Base-by-base conservation (phyloP, 768 basidiomycete genomes). In the Coprinellus micaceus region DNA sequence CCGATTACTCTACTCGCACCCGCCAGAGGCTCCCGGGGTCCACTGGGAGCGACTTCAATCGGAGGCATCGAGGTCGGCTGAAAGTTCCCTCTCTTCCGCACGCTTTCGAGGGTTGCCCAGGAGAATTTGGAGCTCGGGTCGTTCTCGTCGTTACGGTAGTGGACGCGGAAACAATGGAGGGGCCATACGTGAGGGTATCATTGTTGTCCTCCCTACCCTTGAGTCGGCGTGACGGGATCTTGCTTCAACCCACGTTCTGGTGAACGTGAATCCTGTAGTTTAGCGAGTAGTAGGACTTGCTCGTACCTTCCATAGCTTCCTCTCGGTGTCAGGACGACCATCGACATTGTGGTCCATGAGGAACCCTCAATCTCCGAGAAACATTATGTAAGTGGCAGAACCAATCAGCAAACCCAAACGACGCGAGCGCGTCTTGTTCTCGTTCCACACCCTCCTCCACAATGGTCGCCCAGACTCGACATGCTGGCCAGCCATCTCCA, bases 381-480 rank as follows among this genome's bases (percentile, higher is more conserved):
- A 21, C 17, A 43, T 22, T 19, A 43, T 7, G 17, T 17, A 6
- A 19, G 17, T 43, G 41, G 41, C 41, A 17, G 41, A 43, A 19
- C 6, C 17, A 43, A n/a, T 50, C 28, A 59, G 71, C 71, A 75
- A 71, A 59, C 62, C 59, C 67, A 77, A 75, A 78, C 74, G 78
- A 75, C 74, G 74, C 77, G 74, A 71, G 69, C 60, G 47, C 52
- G 49, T 28, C 52, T 54, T 52, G 53, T 59, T 58, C 54, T 63
- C 58, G 57, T 52, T 61, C 47, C 58, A 50, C 19, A 52, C 49
- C 56, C 40, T 59, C 49, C 49, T 58, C 56, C 53, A 58, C 67
- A 19, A 89, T 89, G 88, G 85, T 89, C 66, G 85, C 86, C 33
- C 85, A 88, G 65, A 90, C 88, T 60, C 82, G 88, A 63, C 81